These are phyloP conservation scores for Exophiala spinifera DNA, from an alignment of 2,329 filamentous ascomycete species.

Conservation along the genomic window DNA sequence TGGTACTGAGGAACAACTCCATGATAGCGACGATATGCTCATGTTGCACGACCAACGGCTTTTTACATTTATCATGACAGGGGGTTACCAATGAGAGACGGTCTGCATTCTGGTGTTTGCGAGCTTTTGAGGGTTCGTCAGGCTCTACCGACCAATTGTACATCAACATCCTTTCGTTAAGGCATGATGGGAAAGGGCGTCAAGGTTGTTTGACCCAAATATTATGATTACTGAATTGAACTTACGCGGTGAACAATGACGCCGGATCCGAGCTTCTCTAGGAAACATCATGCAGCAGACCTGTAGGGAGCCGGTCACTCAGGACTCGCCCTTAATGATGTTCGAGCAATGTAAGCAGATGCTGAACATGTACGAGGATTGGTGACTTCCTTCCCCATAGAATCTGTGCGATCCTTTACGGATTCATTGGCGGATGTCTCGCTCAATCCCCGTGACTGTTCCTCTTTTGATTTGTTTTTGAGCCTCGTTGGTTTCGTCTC, in stretches of 20 bases:
- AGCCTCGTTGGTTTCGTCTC: not conserved
- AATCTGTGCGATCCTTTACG: too few species aligned
- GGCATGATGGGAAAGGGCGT: constrained; percentile 6
- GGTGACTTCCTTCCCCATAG: too few species aligned
- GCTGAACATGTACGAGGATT: too few species aligned
- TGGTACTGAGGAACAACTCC: not conserved
- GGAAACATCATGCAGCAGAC: too few species aligned
- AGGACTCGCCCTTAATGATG: too few species aligned
- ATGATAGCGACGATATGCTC: not conserved
- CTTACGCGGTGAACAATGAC: too few species aligned
- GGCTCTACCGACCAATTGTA: constrained; percentile 14
- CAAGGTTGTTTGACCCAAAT: constrained; percentile 19
- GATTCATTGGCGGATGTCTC: too few species aligned
- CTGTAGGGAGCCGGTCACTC: too few species aligned
- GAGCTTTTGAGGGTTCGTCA: not conserved
- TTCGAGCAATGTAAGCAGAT: too few species aligned
- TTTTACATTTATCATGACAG: constrained; percentile 9
- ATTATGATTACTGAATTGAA: constrained; percentile 8
- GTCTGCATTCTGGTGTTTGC: constrained; percentile 8
- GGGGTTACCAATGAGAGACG: constrained; percentile 3
- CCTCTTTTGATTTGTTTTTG: not conserved
- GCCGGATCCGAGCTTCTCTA: too few species aligned
- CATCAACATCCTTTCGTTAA: constrained; percentile 15
- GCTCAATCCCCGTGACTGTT: too few species aligned
- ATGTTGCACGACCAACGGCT: constrained; percentile 3